These are phyloP conservation scores for Pyropia yezoensis DNA, from an alignment of 23 red algal genomes.

Conservation along the genomic window DNA sequence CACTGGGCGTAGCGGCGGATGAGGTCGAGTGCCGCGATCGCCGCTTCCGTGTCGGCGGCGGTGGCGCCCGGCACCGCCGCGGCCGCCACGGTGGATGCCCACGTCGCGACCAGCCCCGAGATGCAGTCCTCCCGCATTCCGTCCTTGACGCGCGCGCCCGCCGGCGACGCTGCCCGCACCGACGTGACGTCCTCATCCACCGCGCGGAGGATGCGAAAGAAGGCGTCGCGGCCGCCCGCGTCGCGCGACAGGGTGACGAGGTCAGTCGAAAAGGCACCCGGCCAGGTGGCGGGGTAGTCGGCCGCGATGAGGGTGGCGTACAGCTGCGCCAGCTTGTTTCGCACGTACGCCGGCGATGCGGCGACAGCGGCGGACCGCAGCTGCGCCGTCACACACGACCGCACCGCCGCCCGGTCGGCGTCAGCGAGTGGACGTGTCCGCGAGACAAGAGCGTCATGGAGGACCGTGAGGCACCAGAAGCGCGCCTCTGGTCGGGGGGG, in stretches of 20 bases:
- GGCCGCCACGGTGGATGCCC: slow-evolving; percentile 10
- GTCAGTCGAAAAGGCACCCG: slow-evolving; percentile 34
- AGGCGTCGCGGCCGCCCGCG: slow-evolving; percentile 6
- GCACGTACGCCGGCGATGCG: slow-evolving; percentile 25
- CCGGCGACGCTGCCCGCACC: slow-evolving; percentile 26
- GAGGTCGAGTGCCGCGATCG: slow-evolving; percentile 40
- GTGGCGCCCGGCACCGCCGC: not conserved
- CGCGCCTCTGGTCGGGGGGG: slow-evolving; percentile 22
- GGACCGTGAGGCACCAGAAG: slow-evolving; percentile 44
- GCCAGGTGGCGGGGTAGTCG: slow-evolving; percentile 77
- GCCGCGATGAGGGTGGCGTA: slow-evolving; percentile 36
- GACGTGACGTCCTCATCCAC: slow-evolving; percentile 80
- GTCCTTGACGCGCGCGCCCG: slow-evolving; percentile 51
- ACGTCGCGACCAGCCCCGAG: slow-evolving; percentile 22
- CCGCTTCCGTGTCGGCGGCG: slow-evolving; percentile 4
- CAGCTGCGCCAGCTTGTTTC: slow-evolving; percentile 80
- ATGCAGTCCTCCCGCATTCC: slow-evolving; percentile 65
- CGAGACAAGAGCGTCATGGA: slow-evolving; percentile 21
- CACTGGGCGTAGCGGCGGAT: slow-evolving; percentile 67
- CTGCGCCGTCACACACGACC: slow-evolving; percentile 8
- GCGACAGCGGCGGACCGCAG: not conserved
- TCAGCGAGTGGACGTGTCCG: slow-evolving; percentile 8
- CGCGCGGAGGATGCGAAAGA: slow-evolving; percentile 57
- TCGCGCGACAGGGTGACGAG: slow-evolving; percentile 25
- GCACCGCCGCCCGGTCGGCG: slow-evolving; percentile 17